Conservation (phyloP, 257 asterid species). For the Rehmannia glutinosa region DNA sequence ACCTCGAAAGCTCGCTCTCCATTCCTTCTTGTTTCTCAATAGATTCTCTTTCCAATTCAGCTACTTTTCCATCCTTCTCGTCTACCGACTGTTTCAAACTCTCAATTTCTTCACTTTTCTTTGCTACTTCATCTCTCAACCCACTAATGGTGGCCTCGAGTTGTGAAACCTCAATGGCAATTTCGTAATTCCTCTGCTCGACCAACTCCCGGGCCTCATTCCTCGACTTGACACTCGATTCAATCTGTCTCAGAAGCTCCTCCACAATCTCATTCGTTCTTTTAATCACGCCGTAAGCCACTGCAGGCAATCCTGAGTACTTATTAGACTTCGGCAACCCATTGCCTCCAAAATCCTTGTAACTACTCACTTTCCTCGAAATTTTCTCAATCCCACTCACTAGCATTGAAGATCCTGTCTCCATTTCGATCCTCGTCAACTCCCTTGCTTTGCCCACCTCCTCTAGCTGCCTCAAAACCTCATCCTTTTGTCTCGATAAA, state of each 20-base stretch:
- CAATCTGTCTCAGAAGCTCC: constrained; percentile 79
- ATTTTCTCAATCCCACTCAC: constrained; percentile 91
- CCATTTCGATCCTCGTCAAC: constrained; percentile 58
- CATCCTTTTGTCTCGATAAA: constrained; percentile 42
- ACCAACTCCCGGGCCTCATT: constrained; percentile 77
- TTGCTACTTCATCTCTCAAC: constrained; percentile 66
- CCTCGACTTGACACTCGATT: constrained; percentile 54
- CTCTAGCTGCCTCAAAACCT: constrained; percentile 53
- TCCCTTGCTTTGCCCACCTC: constrained; percentile 57
- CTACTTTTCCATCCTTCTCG: constrained; percentile 52
- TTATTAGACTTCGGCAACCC: constrained; percentile 85
- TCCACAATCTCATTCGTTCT: constrained; percentile 89
- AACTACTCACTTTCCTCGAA: constrained; percentile 69
- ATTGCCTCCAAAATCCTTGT: constrained; percentile 65
- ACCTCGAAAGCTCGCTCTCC: constrained; percentile 55
- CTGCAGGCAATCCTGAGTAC: constrained; percentile 88
- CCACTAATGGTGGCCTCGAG: constrained; percentile 77
- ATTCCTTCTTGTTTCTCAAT: constrained; percentile 36
- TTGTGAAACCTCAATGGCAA: constrained; percentile 94
- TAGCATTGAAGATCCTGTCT: constrained; percentile 85
- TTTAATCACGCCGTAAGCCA: constrained; percentile 91
- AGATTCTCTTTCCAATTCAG: constrained; percentile 49
- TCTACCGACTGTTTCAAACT: constrained; percentile 37
- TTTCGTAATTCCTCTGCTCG: constrained; percentile 94
- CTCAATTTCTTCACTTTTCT: constrained; percentile 49